Evolutionary conservation across 495 filamentous ascomycete genomes (phyloP), one percentile per base, ranked within the genome.

Genomic region (Talaromyces wortmannii): DNA sequence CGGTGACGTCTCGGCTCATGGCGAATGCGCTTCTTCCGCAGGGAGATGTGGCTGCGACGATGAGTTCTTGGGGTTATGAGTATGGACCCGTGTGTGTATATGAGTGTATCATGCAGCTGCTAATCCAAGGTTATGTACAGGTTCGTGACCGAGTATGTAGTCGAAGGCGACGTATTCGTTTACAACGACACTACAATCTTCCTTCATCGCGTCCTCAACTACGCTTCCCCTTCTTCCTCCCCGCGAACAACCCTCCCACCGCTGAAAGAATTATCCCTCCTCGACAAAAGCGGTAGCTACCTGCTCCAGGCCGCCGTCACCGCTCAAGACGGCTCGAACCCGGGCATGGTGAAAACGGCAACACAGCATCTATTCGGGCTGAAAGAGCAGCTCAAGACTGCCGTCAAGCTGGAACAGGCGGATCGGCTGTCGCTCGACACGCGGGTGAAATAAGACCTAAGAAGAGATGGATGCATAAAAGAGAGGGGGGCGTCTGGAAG

Each of bases 401-500:
- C 79, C 6, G 81, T 89, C 46, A 82, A 83, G 31, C 67, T 90
- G 53, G 76, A 83, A 51, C 73, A 79, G 50, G 83, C 78, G 5
- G 85, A 89, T 65, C 72, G 86, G 45, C 63, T 88, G 55, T 74
- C 80, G 16, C 58, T 89, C 53, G 87, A 89, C 69, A 86, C 85
- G 0, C 74, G 85, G 52, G 82, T 84, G 16, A 76, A 76, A 61
- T 75, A 70, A 55, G 29, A 33, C n/a, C n/a, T n/a, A n/a, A 50
- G 15, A 55, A 7, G 32, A n/a, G 46, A 13, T 29, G 31, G 16
- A 23, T 15, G 50, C 16, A 55, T 29, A n/a, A 48, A 48, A n/a
- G n/a, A n/a, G n/a, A n/a, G n/a, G n/a, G n/a, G n/a, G n/a, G n/a
- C n/a, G n/a, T n/a, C n/a, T n/a, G n/a, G n/a, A n/a, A n/a, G n/a